A percentile compares a stretch with the other conserved stretches of the same genome.
Conservation (phyloP, 2,329 filamentous ascomycete genomes). For the Fusarium sp. region DNA sequence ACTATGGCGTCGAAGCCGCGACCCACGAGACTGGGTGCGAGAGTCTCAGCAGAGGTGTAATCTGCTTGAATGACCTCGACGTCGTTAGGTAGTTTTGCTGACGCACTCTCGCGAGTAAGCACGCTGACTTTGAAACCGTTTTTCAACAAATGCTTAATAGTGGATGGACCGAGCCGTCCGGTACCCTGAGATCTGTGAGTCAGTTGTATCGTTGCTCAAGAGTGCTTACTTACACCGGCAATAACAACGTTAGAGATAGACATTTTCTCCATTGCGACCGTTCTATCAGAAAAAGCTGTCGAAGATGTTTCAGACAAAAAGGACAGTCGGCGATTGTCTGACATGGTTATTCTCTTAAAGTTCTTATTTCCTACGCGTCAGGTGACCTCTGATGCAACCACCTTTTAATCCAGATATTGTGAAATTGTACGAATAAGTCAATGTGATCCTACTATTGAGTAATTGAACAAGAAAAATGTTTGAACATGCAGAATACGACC, state of each 20-base stretch:
- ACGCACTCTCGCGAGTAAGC: not conserved
- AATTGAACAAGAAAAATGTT: too few species aligned
- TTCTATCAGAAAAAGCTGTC: accelerated
- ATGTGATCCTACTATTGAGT: too few species aligned
- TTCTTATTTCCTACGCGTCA: too few species aligned
- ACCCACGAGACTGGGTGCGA: not conserved
- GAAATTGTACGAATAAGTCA: too few species aligned
- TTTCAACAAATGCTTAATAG: not conserved
- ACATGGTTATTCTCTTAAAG: too few species aligned
- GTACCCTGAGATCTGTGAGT: not conserved
- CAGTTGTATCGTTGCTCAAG: accelerated
- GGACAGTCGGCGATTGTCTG: not conserved
- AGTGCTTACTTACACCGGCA: not conserved
- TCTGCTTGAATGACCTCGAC: not conserved
- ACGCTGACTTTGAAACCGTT: constrained; percentile 8
- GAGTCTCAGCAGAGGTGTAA: not conserved
- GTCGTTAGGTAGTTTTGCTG: accelerated
- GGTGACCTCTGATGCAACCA: too few species aligned
- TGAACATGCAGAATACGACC: too few species aligned
- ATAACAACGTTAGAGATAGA: not conserved
- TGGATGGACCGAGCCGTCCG: constrained; percentile 10
- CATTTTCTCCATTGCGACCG: not conserved
- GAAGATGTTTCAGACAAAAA: not conserved
- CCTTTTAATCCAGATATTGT: too few species aligned
- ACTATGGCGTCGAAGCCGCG: constrained; percentile 16